Conservation (phyloP, 2,329 filamentous ascomycete genomes). For the Fusarium continuum region DNA sequence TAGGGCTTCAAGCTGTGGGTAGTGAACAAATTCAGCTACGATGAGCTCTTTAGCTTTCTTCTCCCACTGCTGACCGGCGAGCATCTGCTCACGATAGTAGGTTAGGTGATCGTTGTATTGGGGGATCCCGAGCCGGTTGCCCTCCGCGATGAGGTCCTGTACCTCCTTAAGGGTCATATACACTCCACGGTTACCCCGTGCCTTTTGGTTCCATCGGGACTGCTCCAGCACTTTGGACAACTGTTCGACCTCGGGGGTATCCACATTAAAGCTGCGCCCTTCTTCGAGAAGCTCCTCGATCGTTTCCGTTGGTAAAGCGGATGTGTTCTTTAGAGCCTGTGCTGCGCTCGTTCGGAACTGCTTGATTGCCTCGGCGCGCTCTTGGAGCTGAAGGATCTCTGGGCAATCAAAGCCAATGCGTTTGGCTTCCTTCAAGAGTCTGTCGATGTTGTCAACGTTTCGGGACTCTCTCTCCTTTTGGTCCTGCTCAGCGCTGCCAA, state of each 20-base stretch:
- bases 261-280: conserved; percentile 88
- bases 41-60: conserved; percentile 92
- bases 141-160: conserved; percentile 78
- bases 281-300: conserved; percentile 92
- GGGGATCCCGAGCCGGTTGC: conserved; percentile 78
- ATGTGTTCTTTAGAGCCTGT: conserved; percentile 72
- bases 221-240: conserved; percentile 84
- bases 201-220: conserved; percentile 87
- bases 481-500: conserved; percentile 65
- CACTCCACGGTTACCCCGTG: conserved; percentile 68
- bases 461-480: conserved; percentile 86
- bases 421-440: conserved; percentile 83
- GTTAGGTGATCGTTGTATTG: conserved; percentile 82
- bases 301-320: conserved; percentile 71
- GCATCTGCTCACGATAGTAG: conserved; percentile 78
- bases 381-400: conserved; percentile 85
- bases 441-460: conserved; percentile 87
- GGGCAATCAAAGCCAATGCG: conserved; percentile 91
- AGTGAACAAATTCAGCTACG: conserved; percentile 89
- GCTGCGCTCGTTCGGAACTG: conserved; percentile 83
- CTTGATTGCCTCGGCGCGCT: conserved; percentile 85
- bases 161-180: conserved; percentile 82
- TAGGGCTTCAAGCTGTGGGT: conserved; percentile 91
- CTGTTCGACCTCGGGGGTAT: conserved; percentile 86
- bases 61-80: conserved; percentile 87